Evolutionary conservation across 345 rosid genomes (phyloP).

Genomic region (Microcos paniculata): DNA sequence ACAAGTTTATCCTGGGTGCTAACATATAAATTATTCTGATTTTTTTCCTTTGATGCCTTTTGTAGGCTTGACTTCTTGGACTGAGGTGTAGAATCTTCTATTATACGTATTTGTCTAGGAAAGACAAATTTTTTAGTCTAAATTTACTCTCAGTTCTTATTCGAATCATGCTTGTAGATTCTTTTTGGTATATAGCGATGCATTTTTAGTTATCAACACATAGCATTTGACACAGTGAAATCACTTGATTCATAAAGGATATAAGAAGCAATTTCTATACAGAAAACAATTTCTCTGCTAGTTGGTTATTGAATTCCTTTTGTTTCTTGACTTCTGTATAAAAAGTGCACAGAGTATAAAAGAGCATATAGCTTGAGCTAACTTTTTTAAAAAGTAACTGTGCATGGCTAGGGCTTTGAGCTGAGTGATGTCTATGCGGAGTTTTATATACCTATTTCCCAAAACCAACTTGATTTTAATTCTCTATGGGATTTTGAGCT

Average conservation of each 20-base stretch:
- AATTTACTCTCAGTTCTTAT: background rate
- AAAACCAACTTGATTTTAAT: background rate
- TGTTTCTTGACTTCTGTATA: background rate
- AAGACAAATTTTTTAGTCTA: background rate
- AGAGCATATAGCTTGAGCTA: background rate
- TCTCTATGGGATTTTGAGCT: background rate
- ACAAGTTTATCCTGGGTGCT: background rate
- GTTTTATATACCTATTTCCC: background rate
- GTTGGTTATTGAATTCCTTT: background rate
- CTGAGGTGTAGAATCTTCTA: background rate
- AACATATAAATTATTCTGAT: background rate
- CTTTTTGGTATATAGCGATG: background rate
- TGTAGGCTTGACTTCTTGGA: background rate
- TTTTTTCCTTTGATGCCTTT: background rate
- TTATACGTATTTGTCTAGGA: background rate
- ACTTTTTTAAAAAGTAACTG: background rate
- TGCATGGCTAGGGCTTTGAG: background rate
- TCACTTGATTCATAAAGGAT: background rate
- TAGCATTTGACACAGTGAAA: background rate
- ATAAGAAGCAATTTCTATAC: background rate
- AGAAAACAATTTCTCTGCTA: background rate
- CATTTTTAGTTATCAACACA: background rate
- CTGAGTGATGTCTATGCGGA: background rate
- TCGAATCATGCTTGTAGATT: background rate
- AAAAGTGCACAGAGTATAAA: too few species aligned